Percentiles rank a stretch among this genome's conserved stretches.
Conservation (phyloP, 2,329 filamentous ascomycete species). For the Epichloe sibirici region DNA sequence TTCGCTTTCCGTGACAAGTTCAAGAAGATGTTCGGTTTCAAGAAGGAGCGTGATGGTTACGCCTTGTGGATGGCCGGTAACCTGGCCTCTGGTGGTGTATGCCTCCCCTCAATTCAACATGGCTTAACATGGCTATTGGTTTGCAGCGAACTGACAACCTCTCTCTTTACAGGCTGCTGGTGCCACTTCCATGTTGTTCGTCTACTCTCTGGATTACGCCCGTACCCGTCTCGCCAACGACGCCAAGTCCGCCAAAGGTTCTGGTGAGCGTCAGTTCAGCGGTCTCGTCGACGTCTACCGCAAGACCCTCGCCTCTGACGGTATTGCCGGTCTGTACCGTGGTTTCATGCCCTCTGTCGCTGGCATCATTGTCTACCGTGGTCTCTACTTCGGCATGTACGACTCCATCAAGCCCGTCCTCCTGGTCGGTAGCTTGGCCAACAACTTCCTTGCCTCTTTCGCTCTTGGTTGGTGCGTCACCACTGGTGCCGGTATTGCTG, state of each 20-base stretch:
- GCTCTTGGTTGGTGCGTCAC: constrained; percentile 96
- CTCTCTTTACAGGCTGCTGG: constrained; percentile 59
- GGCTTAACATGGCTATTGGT: background rate
- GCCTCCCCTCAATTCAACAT: constrained; percentile 24
- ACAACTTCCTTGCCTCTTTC: constrained; percentile 99
- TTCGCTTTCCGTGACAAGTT: constrained; percentile 99
- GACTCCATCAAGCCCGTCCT: constrained; percentile 99
- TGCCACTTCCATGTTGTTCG: constrained; percentile 99
- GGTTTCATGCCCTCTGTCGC: constrained; percentile 99
- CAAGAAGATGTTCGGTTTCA: constrained; percentile 99
- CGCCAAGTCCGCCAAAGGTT: constrained; percentile 94
- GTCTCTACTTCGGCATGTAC: constrained; percentile 99
- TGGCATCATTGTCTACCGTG: constrained; percentile 99
- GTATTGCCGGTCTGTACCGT: constrained; percentile 99
- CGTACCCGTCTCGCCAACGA: constrained; percentile 99
- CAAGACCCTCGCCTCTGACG: constrained; percentile 98
- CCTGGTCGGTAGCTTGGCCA: constrained; percentile 80
- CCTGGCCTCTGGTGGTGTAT: constrained; percentile 98
- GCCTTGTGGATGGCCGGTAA: constrained; percentile 99
- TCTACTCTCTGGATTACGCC: constrained; percentile 99
- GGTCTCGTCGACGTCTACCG: constrained; percentile 98
- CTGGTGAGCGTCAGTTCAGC: constrained; percentile 99
- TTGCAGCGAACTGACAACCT: constrained; percentile 4
- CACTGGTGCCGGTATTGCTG: constrained; percentile 99
- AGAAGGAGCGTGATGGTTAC: constrained; percentile 99